phyloP scores from a whole-genome alignment of 352 stramenopile species.

The Globisporangium echinulatum region DNA sequence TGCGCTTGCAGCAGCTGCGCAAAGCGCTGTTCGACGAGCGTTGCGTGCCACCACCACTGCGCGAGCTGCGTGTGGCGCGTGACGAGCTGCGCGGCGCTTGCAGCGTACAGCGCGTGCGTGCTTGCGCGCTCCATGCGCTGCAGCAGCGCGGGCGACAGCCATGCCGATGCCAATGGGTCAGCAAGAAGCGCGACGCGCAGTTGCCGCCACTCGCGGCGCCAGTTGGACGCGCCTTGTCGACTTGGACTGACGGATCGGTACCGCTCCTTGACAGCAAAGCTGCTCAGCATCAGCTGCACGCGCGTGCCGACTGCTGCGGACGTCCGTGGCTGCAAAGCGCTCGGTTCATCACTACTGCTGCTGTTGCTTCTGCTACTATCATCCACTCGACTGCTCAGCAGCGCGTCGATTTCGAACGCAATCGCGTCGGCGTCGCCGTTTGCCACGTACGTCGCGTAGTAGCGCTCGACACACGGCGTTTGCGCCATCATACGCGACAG shows the following conservation, averaged over 20 bases:
- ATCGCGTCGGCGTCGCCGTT: slow-evolving; percentile 44
- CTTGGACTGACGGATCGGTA: slow-evolving; percentile 18
- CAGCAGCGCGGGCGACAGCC: slow-evolving; percentile 16
- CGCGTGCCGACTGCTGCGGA: slow-evolving; percentile 5
- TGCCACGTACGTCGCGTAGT: slow-evolving; percentile 38
- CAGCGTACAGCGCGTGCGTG: slow-evolving; percentile 38
- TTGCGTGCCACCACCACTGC: slow-evolving; percentile 46
- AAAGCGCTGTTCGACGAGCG: slow-evolving; percentile 25
- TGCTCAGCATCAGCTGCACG: slow-evolving; percentile 31
- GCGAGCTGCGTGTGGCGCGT: slow-evolving; percentile 27
- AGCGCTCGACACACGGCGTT: slow-evolving; percentile 19
- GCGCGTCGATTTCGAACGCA: slow-evolving; percentile 23
- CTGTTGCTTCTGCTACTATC: too few species aligned
- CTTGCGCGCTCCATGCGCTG: slow-evolving; percentile 36
- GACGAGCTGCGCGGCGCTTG: slow-evolving; percentile 18
- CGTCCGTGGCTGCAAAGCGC: slow-evolving; percentile 10
- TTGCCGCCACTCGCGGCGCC: slow-evolving; percentile 62
- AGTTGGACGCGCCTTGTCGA: slow-evolving; percentile 13
- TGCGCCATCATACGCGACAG: slow-evolving; percentile 17
- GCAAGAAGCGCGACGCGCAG: slow-evolving; percentile 28
- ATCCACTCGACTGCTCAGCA: not conserved
- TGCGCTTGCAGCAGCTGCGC: slow-evolving; percentile 6
- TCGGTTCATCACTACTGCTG: not conserved
- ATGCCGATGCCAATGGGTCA: not conserved
- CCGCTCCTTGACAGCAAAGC: slow-evolving; percentile 27